Percentiles rank a stretch among this genome's conserved stretches.
phyloP scores from a whole-genome alignment of 805 yeast genomes.

The Metahyphopichia silvanorum region DNA sequence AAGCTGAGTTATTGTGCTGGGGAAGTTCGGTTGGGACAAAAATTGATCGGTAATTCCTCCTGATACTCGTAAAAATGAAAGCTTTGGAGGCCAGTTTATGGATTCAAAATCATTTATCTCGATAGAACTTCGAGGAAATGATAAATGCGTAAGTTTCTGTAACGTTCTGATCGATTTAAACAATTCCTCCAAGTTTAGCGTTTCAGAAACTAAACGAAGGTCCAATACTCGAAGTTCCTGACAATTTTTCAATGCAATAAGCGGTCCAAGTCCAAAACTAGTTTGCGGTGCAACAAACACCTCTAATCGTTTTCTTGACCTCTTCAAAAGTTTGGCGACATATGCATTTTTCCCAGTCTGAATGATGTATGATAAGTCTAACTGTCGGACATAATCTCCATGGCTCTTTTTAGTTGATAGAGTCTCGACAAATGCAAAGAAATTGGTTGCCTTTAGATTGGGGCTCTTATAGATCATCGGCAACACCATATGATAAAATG shows the following conservation, averaged over 20 bases:
- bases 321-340: constrained; percentile 76
- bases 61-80: constrained; percentile 70
- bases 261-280: constrained; percentile 88
- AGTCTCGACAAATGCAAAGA: constrained; percentile 67
- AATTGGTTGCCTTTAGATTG: constrained; percentile 60
- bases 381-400: constrained; percentile 57
- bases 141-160: constrained; percentile 62
- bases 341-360: constrained; percentile 91
- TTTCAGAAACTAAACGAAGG: constrained; percentile 83
- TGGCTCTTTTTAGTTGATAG: constrained; percentile 47
- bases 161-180: constrained; percentile 70
- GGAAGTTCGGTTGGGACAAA: constrained; percentile 66
- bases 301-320: constrained; percentile 65
- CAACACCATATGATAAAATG: constrained; percentile 58
- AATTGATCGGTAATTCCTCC: constrained; percentile 90
- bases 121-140: constrained; percentile 87
- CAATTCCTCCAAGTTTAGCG: constrained; percentile 76
- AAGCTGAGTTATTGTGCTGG: constrained; percentile 62
- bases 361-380: constrained; percentile 76
- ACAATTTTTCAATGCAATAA: constrained; percentile 78
- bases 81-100: constrained; percentile 72
- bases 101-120: constrained; percentile 56
- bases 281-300: constrained; percentile 90
- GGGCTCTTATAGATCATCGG: constrained; percentile 69
- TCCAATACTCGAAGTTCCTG: constrained; percentile 62